Conservation (phyloP, 129 eudicot genomes). For the Silybum marianum region DNA sequence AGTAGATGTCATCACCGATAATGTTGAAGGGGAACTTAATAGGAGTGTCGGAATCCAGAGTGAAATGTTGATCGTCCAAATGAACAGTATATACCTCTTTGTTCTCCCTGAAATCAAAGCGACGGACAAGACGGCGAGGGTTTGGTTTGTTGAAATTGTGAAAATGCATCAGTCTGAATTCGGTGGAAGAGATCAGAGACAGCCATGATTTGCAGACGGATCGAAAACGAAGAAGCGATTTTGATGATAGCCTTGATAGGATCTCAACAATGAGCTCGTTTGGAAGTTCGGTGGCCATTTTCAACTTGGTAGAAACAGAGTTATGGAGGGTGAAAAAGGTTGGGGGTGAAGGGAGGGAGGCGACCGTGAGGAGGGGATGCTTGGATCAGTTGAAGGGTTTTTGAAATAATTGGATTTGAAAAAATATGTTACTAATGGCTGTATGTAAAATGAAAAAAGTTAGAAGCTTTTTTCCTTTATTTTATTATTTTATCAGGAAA, state of each 20-base stretch:
- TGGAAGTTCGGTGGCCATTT: neutral
- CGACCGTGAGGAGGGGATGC: neutral
- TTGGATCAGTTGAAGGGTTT: neutral
- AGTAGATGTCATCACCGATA: neutral
- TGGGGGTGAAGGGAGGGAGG: neutral
- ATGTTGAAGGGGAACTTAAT: neutral
- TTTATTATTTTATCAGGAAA: too few relatives aligned
- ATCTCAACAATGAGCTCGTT: neutral
- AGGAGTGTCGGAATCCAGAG: neutral
- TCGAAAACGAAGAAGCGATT: neutral
- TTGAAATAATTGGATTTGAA: neutral
- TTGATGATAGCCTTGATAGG: neutral
- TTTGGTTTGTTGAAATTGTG: neutral
- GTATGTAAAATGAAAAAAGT: too few relatives aligned
- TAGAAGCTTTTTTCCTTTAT: too few relatives aligned
- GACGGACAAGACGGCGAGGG: neutral
- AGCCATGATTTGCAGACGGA: neutral
- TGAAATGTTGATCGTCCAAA: neutral
- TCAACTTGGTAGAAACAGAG: neutral
- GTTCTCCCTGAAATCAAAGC: neutral
- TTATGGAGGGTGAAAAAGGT: neutral
- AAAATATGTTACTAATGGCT: too few relatives aligned
- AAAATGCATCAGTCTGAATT: neutral
- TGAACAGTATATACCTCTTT: neutral
- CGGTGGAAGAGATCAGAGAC: neutral